Base-by-base conservation (phyloP, 306 rosid species). In the Abrus pulchellus region DNA sequence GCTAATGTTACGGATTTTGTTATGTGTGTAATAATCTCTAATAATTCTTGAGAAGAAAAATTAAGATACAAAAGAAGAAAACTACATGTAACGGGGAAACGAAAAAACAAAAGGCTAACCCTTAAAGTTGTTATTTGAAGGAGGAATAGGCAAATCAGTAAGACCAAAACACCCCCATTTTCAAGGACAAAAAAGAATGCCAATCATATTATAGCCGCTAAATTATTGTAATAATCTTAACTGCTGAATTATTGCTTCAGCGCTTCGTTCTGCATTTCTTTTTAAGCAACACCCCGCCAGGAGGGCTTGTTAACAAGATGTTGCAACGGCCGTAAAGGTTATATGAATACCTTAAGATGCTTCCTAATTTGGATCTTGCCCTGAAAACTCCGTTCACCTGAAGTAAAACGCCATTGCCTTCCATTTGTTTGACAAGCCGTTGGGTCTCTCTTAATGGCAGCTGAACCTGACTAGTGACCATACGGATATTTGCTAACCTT, bases 381-480 rank as follows among this genome's bases (percentile, higher is more conserved):
- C 92, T 45, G 83, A 93, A 90, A 33, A 62, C 77, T 28, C 97
- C 97, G 59, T 48, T 88, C 38, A 96, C 83, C 0, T 90, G 85
- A 40, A 96, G 81, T 9, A 30, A 33, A n/a, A 91, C 85, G 1
- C 90, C 94, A 70, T 88, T 86, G 81, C 60, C 84, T 70, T 89
- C 90, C 40, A 87, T 70, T 87, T 96, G 97, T 83, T 84, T 96
- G 65, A 76, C 12, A 0, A 96, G 81, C 57, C 93, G 79, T 4
- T 80, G 88, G 44, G 82, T 87, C 70, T 92, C 94, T 10, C 49
- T 59, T 38, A 86, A 0, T 4, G 94, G 92, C 20, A 96, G 88
- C 78, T 86, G 88, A 40, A 96, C 97, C 72, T 91, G 97, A 70
- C 98, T 96, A 9, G 82, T 53, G 10, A 93, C 80, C 93, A 92